Conservation (phyloP, 2,329 filamentous ascomycete species). For the Ophiosphaerella herpotricha region DNA sequence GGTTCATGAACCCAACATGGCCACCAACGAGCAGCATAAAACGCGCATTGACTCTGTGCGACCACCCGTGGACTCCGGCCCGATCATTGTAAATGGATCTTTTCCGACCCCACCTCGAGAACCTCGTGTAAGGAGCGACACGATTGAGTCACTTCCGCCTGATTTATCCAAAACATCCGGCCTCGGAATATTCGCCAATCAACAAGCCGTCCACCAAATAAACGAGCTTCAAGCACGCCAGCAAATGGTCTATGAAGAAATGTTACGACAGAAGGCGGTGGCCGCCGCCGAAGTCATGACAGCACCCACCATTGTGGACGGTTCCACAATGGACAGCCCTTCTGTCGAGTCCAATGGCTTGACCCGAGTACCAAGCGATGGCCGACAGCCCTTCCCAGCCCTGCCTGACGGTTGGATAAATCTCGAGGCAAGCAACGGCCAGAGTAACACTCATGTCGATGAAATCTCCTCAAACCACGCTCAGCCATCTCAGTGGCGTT, state of each 20-base stretch:
- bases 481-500: slow-evolving; percentile 37
- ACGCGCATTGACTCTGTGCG: slow-evolving; percentile 35
- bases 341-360: slow-evolving; percentile 25
- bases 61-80: slow-evolving; percentile 35
- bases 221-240: slow-evolving; percentile 36
- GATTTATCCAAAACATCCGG: slow-evolving; percentile 22
- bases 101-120: slow-evolving; percentile 38
- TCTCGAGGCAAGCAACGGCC: slow-evolving; percentile 30
- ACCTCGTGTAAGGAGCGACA: slow-evolving; percentile 29
- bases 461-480: slow-evolving; percentile 38
- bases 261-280: slow-evolving; percentile 35
- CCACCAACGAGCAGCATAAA: slow-evolving; percentile 25
- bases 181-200: slow-evolving; percentile 32
- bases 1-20: slow-evolving; percentile 16
- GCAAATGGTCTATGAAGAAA: slow-evolving; percentile 37
- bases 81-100: slow-evolving; percentile 49
- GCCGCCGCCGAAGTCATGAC: slow-evolving; percentile 15
- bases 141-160: slow-evolving; percentile 26
- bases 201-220: slow-evolving; percentile 30
- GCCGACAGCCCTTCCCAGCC: slow-evolving; percentile 31
- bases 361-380: slow-evolving; percentile 27
- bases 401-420: slow-evolving; percentile 36
- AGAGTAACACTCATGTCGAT: slow-evolving; percentile 24
- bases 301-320: slow-evolving; percentile 30
- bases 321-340: slow-evolving; percentile 23